Conservation (phyloP, 805 yeast genomes). For the Yamadazyma sp. region DNA sequence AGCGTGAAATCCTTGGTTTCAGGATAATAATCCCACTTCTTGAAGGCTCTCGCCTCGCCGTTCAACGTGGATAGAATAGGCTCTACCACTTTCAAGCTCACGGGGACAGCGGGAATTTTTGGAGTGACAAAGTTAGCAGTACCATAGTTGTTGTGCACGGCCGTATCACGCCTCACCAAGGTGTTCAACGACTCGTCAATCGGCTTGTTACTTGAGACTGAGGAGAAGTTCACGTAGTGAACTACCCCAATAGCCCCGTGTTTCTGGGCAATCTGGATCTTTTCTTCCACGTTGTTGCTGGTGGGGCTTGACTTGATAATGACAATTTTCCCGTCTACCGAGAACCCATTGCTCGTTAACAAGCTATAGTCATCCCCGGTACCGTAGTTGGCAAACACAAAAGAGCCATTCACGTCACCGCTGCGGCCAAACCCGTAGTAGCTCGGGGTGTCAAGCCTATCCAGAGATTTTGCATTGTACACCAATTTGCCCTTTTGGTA, state of each 20-base stretch:
- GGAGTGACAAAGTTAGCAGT: slow-evolving; percentile 7
- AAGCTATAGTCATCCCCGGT: slow-evolving; percentile 26
- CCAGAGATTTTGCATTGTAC: slow-evolving; percentile 24
- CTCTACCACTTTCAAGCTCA: slow-evolving; percentile 24
- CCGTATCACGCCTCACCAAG: slow-evolving; percentile 24
- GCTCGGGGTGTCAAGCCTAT: slow-evolving; percentile 26
- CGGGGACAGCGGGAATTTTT: slow-evolving; percentile 27
- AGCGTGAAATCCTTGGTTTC: slow-evolving; percentile 17
- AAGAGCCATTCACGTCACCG: slow-evolving; percentile 26
- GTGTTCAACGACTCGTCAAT: neutral
- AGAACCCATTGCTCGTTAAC: slow-evolving; percentile 20
- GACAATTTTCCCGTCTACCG: slow-evolving; percentile 26
- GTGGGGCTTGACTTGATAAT: slow-evolving; percentile 20
- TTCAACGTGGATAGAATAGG: slow-evolving; percentile 27
- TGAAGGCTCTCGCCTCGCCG: slow-evolving; percentile 13
- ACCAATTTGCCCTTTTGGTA: slow-evolving; percentile 23
- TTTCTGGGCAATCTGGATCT: slow-evolving; percentile 24
- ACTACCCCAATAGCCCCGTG: slow-evolving; percentile 28
- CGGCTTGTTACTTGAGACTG: neutral
- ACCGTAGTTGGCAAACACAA: slow-evolving; percentile 34
- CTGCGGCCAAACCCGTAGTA: slow-evolving; percentile 26
- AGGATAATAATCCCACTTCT: slow-evolving; percentile 28
- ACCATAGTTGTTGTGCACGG: slow-evolving; percentile 10
- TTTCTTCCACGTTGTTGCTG: slow-evolving; percentile 21
- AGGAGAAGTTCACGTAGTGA: slow-evolving; percentile 19